Conservation (phyloP, 1,284 basidiomycete genomes). For the Paramarasmius palmivorus region DNA sequence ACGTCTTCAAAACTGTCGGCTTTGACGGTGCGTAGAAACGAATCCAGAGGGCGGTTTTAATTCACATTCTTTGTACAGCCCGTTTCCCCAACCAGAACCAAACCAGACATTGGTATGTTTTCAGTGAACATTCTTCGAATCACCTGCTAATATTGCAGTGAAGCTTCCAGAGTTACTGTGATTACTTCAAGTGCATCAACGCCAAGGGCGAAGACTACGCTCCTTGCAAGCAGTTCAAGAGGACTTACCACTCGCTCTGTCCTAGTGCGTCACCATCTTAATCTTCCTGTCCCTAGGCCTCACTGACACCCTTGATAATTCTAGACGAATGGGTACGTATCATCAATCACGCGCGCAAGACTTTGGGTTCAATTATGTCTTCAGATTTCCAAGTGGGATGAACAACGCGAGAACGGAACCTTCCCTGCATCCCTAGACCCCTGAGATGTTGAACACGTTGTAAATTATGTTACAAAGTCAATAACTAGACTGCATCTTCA, state of each 20-base stretch:
- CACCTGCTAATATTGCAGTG: background rate
- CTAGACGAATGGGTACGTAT: constrained; percentile 79
- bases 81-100: constrained; percentile 97
- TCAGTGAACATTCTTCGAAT: background rate
- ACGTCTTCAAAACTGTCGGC: constrained; percentile 81
- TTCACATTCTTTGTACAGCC: constrained; percentile 43
- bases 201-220: constrained; percentile 98
- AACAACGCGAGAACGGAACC: constrained; percentile 88
- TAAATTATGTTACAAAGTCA: no score
- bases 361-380: constrained; percentile 8
- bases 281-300: constrained; percentile 9
- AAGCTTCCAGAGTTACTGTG: constrained; percentile 94
- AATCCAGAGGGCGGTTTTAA: constrained; percentile 5
- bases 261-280: constrained; percentile 73
- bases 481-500: no score
- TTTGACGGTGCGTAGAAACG: constrained; percentile 70
- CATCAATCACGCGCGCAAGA: background rate
- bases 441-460: no score
- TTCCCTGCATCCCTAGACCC: constrained; percentile 57
- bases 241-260: constrained; percentile 95
- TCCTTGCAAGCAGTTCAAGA: constrained; percentile 99
- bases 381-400: constrained; percentile 86
- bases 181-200: constrained; percentile 97
- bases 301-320: constrained; percentile 10
- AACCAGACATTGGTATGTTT: constrained; percentile 85